Percentiles rank a stretch among this genome's conserved stretches.
These are phyloP conservation scores for Cryphonectria carpinicola DNA, from an alignment of 2,329 filamentous ascomycete species.

Conservation along the genomic window DNA sequence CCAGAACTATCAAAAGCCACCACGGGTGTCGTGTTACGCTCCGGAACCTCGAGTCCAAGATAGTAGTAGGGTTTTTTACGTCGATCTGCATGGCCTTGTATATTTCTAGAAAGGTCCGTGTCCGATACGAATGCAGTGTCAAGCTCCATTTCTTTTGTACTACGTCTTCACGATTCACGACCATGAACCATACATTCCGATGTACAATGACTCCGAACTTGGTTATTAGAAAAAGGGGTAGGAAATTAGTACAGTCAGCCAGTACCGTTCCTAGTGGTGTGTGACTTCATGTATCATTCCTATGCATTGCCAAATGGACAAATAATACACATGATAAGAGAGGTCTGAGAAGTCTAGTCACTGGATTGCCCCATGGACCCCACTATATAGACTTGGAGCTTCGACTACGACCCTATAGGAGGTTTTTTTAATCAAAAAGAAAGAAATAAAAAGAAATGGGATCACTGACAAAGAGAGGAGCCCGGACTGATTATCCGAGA, in stretches of 20 bases:
- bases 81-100: background rate
- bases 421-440: no score
- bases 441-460: no score
- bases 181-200: background rate
- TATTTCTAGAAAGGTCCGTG: background rate
- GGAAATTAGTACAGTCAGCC: background rate
- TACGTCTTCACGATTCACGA: background rate
- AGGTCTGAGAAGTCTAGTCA: no score
- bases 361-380: background rate
- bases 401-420: background rate
- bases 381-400: background rate
- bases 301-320: background rate
- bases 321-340: background rate
- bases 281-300: background rate
- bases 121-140: background rate
- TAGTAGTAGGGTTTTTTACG: background rate
- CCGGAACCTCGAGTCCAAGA: background rate
- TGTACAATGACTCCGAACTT: background rate
- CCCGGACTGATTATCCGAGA: background rate
- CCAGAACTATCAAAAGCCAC: background rate
- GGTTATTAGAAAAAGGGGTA: background rate
- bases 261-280: background rate
- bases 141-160: background rate
- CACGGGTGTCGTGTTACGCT: background rate
- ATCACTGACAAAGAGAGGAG: background rate